Evolutionary conservation across 345 rosid species (phyloP).

Genomic region (Erysimum cheiranthoides): DNA sequence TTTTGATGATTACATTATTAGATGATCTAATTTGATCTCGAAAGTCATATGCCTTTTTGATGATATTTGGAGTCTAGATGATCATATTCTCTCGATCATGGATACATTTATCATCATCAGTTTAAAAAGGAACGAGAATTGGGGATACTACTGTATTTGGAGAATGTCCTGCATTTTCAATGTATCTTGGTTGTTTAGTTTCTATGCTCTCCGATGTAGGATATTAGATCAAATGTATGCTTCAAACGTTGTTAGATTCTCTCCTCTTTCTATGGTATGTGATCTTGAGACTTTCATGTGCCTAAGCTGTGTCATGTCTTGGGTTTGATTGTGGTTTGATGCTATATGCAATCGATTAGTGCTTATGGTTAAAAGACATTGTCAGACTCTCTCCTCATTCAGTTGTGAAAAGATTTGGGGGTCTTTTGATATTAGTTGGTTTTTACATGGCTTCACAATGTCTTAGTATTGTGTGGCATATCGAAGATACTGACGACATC

Average conservation of each 20-base stretch:
- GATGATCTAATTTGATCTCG: conserved; percentile 23
- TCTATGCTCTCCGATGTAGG: not conserved
- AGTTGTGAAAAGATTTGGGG: not conserved
- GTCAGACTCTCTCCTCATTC: not conserved
- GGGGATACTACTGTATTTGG: not conserved
- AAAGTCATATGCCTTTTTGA: conserved; percentile 16
- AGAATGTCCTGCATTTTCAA: conserved; percentile 5
- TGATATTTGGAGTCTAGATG: conserved; percentile 16
- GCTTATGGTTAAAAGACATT: conserved; percentile 9
- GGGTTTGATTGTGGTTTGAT: conserved; percentile 12
- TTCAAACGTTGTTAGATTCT: conserved; percentile 6
- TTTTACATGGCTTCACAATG: conserved; percentile 2
- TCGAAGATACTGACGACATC: conserved; percentile 19
- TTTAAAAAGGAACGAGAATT: not conserved
- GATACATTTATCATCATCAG: not conserved
- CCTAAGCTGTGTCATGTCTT: not conserved
- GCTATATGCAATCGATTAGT: not conserved
- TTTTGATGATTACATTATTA: conserved; percentile 17
- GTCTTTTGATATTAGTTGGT: not conserved
- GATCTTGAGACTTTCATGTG: conserved; percentile 10
- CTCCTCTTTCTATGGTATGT: not conserved
- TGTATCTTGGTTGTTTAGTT: not conserved
- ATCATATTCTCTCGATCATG: conserved; percentile 20
- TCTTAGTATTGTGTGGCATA: not conserved
- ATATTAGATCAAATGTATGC: conserved; percentile 21